Evolutionary conservation across 1,284 basidiomycete species (phyloP), one percentile per base, ranked within the genome.

Genomic region (Wolfiporia cocos): DNA sequence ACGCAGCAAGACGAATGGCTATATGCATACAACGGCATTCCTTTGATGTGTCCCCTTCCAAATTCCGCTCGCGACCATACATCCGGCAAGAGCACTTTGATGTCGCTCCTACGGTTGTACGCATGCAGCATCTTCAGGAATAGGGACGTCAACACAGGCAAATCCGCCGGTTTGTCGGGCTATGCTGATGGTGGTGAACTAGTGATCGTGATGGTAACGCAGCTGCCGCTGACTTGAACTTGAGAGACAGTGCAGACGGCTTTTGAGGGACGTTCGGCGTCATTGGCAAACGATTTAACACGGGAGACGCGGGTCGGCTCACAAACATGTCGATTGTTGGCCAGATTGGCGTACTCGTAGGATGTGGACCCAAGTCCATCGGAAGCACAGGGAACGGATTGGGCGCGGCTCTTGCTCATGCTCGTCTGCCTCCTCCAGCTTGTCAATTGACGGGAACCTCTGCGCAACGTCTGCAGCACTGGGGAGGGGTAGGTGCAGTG

Each of bases 21-120:
- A 92, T 30, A 97, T 73, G 65, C 91, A 94, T 2, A 92, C 81
- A 1, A 86, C 71, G 14, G 82, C 80, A 26, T 81, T 75, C 2
- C 67, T 38, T 73, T 76, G 43, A 96, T 85, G 48, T 85, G 81
- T 39, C 84, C 87, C 7, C 58, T 64, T 48, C 88, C 77, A 53
- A 85, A 93, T 45, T 89, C 84, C 3, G 77, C 76, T 30, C 91
- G 71, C 5, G 78, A 74, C 19, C 94, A 76, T 5, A 95, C 76
- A 61, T 97, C 94, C 19, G 96, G 68, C 12, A 96, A 58, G 5
- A 98, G 67, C 4, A 92, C 74, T 37, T 81, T 80, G 48, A 81
- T 66, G n/a, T 75, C 66, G 2, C 53, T 59, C 37, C 72, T 70
- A 33, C 65, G 50, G 47, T 87, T 64, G 57, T 84, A 90, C 2